Evolutionary conservation across 768 basidiomycete genomes (phyloP).

Genomic region (Mycena amicta): DNA sequence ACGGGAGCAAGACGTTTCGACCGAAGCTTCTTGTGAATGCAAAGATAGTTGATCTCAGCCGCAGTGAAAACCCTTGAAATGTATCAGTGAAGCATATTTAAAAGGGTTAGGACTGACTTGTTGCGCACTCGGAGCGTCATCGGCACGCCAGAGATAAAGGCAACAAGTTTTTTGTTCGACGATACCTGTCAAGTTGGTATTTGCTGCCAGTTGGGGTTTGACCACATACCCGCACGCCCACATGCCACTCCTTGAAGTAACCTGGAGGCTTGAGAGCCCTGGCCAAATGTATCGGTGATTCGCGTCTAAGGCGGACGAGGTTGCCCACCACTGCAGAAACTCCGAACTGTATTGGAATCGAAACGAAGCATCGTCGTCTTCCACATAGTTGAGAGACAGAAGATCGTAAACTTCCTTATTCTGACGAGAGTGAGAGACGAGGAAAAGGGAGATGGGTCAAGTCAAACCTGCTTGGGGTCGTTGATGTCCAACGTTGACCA

Average conservation of each 20-base stretch:
- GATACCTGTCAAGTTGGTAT: too few relatives aligned
- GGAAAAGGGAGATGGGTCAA: neutral
- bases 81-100: neutral
- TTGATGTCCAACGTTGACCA: conserved; percentile 85
- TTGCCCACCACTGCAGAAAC: conserved; percentile 82
- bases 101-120: conserved; percentile 56
- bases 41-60: conserved; percentile 96
- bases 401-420: conserved; percentile 91
- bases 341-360: conserved; percentile 95
- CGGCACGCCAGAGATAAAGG: conserved; percentile 94
- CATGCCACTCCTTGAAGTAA: conserved; percentile 91
- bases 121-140: conserved; percentile 81
- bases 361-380: conserved; percentile 95
- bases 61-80: conserved; percentile 60
- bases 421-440: conserved; percentile 41
- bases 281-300: neutral
- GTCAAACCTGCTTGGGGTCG: conserved; percentile 68
- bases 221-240: conserved; percentile 95
- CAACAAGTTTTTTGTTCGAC: conserved; percentile 90
- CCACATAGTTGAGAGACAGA: conserved; percentile 92
- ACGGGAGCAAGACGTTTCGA: conserved; percentile 94
- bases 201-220: too few relatives aligned
- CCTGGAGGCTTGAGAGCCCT: conserved; percentile 97
- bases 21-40: conserved; percentile 95
- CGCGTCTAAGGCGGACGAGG: neutral